Conservation (phyloP, 2,329 filamentous ascomycete genomes). For the Pestalotiopsis fici region DNA sequence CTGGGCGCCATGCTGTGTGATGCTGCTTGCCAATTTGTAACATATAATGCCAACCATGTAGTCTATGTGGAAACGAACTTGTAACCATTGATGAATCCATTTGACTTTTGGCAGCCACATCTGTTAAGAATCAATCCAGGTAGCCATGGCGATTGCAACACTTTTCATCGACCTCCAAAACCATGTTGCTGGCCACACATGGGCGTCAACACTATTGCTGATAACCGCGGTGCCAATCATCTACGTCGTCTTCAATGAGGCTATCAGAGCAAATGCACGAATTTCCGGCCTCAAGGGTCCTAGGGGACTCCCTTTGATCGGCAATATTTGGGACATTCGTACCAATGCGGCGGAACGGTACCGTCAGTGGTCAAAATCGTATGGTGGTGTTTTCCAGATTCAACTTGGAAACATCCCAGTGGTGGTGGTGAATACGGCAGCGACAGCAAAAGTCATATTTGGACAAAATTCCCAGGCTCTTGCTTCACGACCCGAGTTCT, state of each 20-base stretch:
- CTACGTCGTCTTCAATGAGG: conserved; percentile 23
- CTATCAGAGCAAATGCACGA: conserved; percentile 20
- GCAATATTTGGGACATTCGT: conserved; percentile 61
- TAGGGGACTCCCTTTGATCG: conserved; percentile 47
- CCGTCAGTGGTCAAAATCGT: conserved; percentile 59
- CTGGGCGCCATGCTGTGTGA: background rate
- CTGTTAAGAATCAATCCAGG: background rate
- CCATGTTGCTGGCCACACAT: background rate
- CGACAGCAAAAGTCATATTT: conserved; percentile 73
- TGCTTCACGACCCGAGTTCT: conserved; percentile 75
- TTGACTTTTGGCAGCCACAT: background rate
- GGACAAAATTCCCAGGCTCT: conserved; percentile 77
- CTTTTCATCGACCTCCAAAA: background rate
- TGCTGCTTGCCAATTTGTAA: background rate
- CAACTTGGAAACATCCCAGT: conserved; percentile 71
- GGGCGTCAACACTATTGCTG: background rate
- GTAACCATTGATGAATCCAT: background rate
- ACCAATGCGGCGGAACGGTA: conserved; percentile 54
- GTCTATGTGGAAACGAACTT: background rate
- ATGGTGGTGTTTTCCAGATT: conserved; percentile 66
- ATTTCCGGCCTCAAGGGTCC: conserved; percentile 26
- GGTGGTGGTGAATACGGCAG: conserved; percentile 77
- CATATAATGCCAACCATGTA: background rate
- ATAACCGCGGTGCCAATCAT: background rate
- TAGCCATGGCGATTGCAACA: background rate